Base-by-base conservation (phyloP, 768 basidiomycete genomes). In the Cyclocybe cylindracea region DNA sequence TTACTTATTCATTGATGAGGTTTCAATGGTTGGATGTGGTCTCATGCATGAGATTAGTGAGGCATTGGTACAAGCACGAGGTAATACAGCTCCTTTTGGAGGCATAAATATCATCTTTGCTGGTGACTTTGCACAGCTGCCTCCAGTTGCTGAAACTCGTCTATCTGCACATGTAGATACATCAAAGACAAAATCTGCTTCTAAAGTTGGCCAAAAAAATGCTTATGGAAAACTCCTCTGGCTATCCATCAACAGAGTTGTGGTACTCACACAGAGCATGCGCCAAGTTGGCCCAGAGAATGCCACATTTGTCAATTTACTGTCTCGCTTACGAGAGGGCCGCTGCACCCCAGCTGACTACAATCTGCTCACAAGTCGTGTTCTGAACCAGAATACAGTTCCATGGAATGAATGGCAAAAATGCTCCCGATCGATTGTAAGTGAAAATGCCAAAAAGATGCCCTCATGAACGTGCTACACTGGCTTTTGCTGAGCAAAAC, bases 91-190 rank as follows among this genome's bases (percentile, higher is more conserved):
- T 14, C 53, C 61, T 0, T 78, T 75, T 60, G 74, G 76, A 3
- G 72, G 73, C 0, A 61, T 77, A 0, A 77, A 71, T 40, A 51
- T 77, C 1, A 72, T 78, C 1, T 74, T 75, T 48, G 71, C 72
- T 0, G 75, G 77, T 1, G 74, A 78, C 47, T 77, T 79, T 52
- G 64, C 68, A 0, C 77, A 79, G 43, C 51, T 75, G 3, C 68
- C 74, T 0, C 76, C 76, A 7, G 65, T 78, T 0, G 54, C 57
- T 0, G 57, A 69, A 5, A 63, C 39, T 0, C 50, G 59, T 0
- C 45, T 77, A 8, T 70, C 60, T 37, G 44, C 60, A 0, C 41
- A 43, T 2, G 24, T 68, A 0, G 42, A 61, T 48, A 58, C 53
- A 1, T 9, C 47, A 3, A 32, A 41, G 10, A 41, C 39, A 0